phyloP scores from a whole-genome alignment of 2,329 filamentous ascomycete species.

The Fusarium sp. region DNA sequence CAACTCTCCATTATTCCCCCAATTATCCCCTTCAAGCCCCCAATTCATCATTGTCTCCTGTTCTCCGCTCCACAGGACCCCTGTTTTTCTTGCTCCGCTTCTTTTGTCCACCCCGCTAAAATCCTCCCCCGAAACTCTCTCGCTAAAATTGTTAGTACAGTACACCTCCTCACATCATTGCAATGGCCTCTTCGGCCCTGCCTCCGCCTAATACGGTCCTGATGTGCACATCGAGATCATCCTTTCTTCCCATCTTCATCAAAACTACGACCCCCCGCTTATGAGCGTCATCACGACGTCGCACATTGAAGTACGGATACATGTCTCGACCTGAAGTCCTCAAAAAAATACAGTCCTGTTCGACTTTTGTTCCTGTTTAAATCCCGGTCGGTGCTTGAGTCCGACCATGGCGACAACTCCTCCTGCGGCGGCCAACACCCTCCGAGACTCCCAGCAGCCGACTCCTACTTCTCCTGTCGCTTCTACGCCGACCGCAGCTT shows the following conservation, averaged over 20 bases:
- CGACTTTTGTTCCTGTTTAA: slow-evolving; percentile 12
- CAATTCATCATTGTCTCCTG: slow-evolving; percentile 23
- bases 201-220: slow-evolving; percentile 28
- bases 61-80: slow-evolving; percentile 7
- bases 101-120: slow-evolving; percentile 45
- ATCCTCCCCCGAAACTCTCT: slow-evolving; percentile 15
- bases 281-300: slow-evolving; percentile 42
- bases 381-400: slow-evolving; percentile 3
- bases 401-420: slow-evolving; percentile 43
- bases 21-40: slow-evolving; percentile 3
- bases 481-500: slow-evolving; percentile 8
- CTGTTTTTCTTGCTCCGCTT: slow-evolving; percentile 31
- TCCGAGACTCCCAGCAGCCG: slow-evolving; percentile 26
- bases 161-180: slow-evolving; percentile 36
- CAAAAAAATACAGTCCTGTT: slow-evolving; percentile 18
- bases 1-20: neutral
- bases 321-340: slow-evolving; percentile 30
- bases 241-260: slow-evolving; percentile 19
- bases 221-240: slow-evolving; percentile 42
- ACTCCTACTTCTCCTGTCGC: slow-evolving; percentile 30
- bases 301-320: slow-evolving; percentile 24
- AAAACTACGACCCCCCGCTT: slow-evolving; percentile 18
- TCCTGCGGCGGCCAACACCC: slow-evolving; percentile 15
- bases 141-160: slow-evolving; percentile 35
- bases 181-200: slow-evolving; percentile 19